phyloP scores from a whole-genome alignment of 2,329 filamentous ascomycete genomes.

The Sporothrix humicola region DNA sequence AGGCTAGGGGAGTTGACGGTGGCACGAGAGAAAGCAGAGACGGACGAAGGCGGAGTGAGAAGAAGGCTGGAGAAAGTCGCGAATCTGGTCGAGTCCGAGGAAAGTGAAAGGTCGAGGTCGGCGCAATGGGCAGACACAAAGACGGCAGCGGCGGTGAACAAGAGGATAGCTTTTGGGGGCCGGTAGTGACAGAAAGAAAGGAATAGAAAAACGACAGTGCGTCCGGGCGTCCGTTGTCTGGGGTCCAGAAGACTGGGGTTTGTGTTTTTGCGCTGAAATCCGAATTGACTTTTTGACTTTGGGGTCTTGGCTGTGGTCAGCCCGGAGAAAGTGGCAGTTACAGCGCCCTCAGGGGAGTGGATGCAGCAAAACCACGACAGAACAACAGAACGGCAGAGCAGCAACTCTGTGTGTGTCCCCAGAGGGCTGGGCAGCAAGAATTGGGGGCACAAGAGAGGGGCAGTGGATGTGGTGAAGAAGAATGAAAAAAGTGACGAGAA shows the following conservation, averaged over 20 bases:
- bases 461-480: background rate
- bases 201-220: background rate
- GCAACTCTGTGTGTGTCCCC: conserved; percentile 15
- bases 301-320: conserved; percentile 16
- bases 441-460: conserved; percentile 11
- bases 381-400: background rate
- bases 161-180: background rate
- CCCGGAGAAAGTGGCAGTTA: conserved; percentile 5
- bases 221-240: background rate
- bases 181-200: background rate
- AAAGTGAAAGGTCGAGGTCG: background rate
- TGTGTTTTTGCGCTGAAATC: background rate
- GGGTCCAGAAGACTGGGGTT: conserved; percentile 1
- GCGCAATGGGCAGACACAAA: conserved; percentile 2
- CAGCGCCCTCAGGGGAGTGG: background rate
- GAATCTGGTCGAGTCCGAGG: conserved; percentile 2
- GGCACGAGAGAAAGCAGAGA: background rate
- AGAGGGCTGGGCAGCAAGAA: conserved; percentile 11
- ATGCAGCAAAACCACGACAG: background rate
- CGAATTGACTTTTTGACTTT: background rate
- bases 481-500: background rate
- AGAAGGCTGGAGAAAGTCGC: background rate
- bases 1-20: background rate
- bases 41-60: background rate
- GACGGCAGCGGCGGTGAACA: conserved; percentile 11